Base-by-base conservation (phyloP, 192 early-diverging fungal genomes). In the Backusella psychrophila region DNA sequence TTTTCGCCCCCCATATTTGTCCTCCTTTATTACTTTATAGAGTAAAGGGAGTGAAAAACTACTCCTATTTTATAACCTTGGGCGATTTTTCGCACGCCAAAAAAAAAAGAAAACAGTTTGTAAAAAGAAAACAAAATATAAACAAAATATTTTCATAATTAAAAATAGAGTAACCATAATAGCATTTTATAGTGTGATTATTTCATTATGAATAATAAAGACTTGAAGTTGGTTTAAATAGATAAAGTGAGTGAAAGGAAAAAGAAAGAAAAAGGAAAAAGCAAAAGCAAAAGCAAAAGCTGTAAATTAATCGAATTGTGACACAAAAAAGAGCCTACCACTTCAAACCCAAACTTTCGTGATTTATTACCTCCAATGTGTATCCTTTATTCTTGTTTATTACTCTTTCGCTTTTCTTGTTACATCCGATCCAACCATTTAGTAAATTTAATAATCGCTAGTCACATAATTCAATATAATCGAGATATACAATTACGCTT, bases 21-120 rank as follows among this genome's bases (percentile, higher is more conserved):
- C 67, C 67, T 69, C 36, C 67, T 69, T 36, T 63, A 11, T 63
- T 63, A 23, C 26, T 63, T 63, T 63, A 63, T 63, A 63, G 23
- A 63, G 56, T 63, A 63, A 63, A 49, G 29, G 56, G 56, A 63
- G 56, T 63, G 19, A 59, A 26, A 23, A 26, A 26, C 23, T 59
- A 59, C 56, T 59, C 56, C 56, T 59, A 59, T 59, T 59, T 59
- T 59, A 26, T 59, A 12, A 12, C 56, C 11, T 59, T 29, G 23
- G 7, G 56, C 23, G 0, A 26, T 26, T 59, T 59, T 59, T 26
- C 56, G 8, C 56, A 59, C 56, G 56, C 56, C 56, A 59, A 59
- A 59, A 9, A 59, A 59, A 59, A 26, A 56, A 23, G 23, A 56
- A 26, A 59, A 26, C 53, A 26, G 8, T 59, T 26, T 59, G n/a